Base-by-base conservation (phyloP, 108 stramenopile species). In the Stephanodiscus minutulus region DNA sequence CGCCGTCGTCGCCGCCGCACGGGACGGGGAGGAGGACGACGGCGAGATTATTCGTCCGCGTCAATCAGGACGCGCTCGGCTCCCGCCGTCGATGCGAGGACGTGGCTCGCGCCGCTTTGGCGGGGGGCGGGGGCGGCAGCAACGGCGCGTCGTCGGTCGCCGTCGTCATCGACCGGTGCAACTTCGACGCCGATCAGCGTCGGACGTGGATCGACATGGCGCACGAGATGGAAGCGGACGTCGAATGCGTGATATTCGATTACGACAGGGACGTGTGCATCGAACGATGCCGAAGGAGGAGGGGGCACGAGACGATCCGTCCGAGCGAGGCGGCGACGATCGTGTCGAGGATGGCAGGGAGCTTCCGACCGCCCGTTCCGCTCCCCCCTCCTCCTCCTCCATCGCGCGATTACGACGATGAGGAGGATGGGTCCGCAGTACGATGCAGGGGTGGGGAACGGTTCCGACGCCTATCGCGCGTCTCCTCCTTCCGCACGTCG, bases 101-200 rank as follows among this genome's bases (percentile, higher is more conserved):
- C 18, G 44, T 78, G 7, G 48, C 73, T 27, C 55, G 66, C 36
- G 12, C 33, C n/a, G 56, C 47, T 31, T 43, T 86, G 44, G 11
- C 21, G 11, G 53, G 59, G 15, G 66, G 53, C 3, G 55, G 29
- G 29, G 57, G n/a, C n/a, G n/a, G n/a, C n/a, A n/a, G n/a, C n/a
- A n/a, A n/a, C n/a, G n/a, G n/a, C n/a, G n/a, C n/a, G n/a, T n/a
- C n/a, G n/a, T n/a, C n/a, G 31, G 5, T 70, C 1, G 76, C 81
- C n/a, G 73, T 79, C 28, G 75, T 88, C 29, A 85, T 91, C 37
- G 90, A 91, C 72, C 85, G 90, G 33, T 87, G 88, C 68, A 88
- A 91, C 63, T 86, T 88, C 55, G 73, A 85, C 65, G 2, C 18
- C 1, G 49, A 53, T 21, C 87, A 91, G 64, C 78, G 90, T 41